Evolutionary conservation across 2,329 filamentous ascomycete genomes (phyloP), one percentile per base, ranked within the genome.

Genomic region (Zasmidium citrigriseum): DNA sequence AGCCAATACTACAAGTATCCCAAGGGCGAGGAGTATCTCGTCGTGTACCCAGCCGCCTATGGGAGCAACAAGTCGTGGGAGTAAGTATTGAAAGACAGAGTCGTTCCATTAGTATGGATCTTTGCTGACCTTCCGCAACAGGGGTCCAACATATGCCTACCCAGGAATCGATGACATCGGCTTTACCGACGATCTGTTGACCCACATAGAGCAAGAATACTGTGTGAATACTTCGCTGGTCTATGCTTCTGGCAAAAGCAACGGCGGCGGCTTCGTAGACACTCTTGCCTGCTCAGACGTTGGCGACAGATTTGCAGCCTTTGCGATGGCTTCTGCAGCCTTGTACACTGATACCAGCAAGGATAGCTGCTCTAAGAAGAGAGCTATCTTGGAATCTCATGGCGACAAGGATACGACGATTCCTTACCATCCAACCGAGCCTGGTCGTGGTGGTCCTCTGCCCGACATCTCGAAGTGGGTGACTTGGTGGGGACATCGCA

Each of bases 221-320:
- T 83, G 80, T 67, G 73, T 83, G 60, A 77, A 82, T 58, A 59
- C 69, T 1, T 64, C 66, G 3, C 75, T 74, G 9, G 70, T 83
- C 46, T 83, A 81, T 60, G 75, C 75, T 12, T 74, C 75, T 1
- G 80, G 80, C 47, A 84, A 85, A 64, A 84, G 76, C 63, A 84
- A 85, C 49, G 83, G 82, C 4, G 84, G 80, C 1, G 83, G 78
- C 11, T 71, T 72, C 34, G 77, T 77, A 2, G 76, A 76, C 21
- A 64, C 76, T 1, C 77, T 83, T 7, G 80, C 82, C 2, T 84
- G 80, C 67, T 68, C 64, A 5, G 58, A 68, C 45, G 72, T 79
- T 27, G 65, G 75, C 2, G 69, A 70, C 9, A 72, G 76, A 2
- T 78, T 83, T 52, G 80, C 81, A 5, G 81, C 80, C 1, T 83